These are phyloP conservation scores for Diversispora eburnea DNA, from an alignment of 192 early-diverging fungal species.

Conservation along the genomic window DNA sequence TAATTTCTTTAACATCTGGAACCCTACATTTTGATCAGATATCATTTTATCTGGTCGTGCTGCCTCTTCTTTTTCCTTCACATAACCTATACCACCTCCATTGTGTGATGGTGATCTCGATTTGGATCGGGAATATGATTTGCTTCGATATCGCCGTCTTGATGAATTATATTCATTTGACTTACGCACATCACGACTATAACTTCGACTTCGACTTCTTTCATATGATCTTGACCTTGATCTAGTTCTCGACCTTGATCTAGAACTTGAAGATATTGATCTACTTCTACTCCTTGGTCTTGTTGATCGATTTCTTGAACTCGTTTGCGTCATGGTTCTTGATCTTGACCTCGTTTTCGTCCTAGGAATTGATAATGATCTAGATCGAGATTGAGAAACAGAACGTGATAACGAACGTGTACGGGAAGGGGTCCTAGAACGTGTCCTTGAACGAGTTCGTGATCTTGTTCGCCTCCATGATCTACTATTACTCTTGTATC, in stretches of 20 bases:
- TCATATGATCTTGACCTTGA: slow-evolving; percentile 21
- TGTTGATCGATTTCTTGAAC: neutral
- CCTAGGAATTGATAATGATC: neutral
- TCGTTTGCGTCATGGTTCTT: slow-evolving; percentile 6
- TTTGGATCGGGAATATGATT: slow-evolving; percentile 18
- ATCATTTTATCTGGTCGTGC: slow-evolving; percentile 27
- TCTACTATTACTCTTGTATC: slow-evolving; percentile 20
- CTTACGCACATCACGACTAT: slow-evolving; percentile 5
- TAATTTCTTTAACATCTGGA: slow-evolving; percentile 29
- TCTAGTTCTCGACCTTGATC: slow-evolving; percentile 15
- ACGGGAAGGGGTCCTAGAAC: neutral
- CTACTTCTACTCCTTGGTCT: slow-evolving; percentile 12
- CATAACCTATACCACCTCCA: slow-evolving; percentile 12
- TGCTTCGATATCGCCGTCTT: slow-evolving; percentile 17
- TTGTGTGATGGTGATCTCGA: slow-evolving; percentile 8
- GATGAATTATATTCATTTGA: slow-evolving; percentile 18
- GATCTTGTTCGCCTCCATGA: slow-evolving; percentile 7
- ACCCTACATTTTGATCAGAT: slow-evolving; percentile 29
- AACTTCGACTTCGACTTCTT: slow-evolving; percentile 23
- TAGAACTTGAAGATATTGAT: slow-evolving; percentile 18
- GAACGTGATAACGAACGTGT: slow-evolving; percentile 10
- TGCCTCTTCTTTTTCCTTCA: slow-evolving; percentile 1
- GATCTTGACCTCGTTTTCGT: slow-evolving; percentile 12
- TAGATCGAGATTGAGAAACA: slow-evolving; percentile 1
- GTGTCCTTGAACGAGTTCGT: slow-evolving; percentile 13